These are phyloP conservation scores for Podospora anserina DNA, from an alignment of 495 filamentous ascomycete genomes.

Conservation along the genomic window DNA sequence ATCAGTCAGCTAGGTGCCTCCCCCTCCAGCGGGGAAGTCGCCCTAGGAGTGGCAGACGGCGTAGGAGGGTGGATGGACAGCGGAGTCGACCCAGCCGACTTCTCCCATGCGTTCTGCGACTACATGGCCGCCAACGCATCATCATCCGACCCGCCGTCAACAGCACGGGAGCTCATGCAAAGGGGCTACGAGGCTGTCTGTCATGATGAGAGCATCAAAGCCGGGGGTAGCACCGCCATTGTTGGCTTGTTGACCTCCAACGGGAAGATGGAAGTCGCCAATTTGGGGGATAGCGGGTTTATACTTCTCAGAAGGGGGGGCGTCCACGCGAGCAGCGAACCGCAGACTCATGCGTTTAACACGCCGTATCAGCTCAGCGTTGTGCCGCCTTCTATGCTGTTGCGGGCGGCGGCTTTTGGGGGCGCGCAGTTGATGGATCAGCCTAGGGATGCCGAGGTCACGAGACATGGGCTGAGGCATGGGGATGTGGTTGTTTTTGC, in stretches of 20 bases:
- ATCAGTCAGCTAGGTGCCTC: slow-evolving; percentile 65
- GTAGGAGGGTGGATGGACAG: slow-evolving; percentile 93
- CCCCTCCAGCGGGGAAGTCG: slow-evolving; percentile 56
- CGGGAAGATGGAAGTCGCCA: slow-evolving; percentile 80
- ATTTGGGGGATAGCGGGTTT: slow-evolving; percentile 97
- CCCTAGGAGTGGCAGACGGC: slow-evolving; percentile 88
- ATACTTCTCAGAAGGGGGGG: slow-evolving; percentile 78
- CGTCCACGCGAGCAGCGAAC: slow-evolving; percentile 73
- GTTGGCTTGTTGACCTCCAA: slow-evolving; percentile 67
- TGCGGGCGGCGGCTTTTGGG: slow-evolving; percentile 74
- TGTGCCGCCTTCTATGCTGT: slow-evolving; percentile 73
- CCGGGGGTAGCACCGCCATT: slow-evolving; percentile 87
- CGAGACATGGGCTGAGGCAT: slow-evolving; percentile 70
- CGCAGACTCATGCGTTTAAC: slow-evolving; percentile 96
- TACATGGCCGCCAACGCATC: slow-evolving; percentile 71
- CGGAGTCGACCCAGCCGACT: slow-evolving; percentile 89
- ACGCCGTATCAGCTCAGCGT: slow-evolving; percentile 93
- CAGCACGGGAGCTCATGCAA: slow-evolving; percentile 71
- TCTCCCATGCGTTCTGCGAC: slow-evolving; percentile 90
- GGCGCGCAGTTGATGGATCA: slow-evolving; percentile 75
- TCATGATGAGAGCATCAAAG: slow-evolving; percentile 64
- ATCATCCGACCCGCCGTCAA: slow-evolving; percentile 36
- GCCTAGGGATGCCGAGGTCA: slow-evolving; percentile 79
- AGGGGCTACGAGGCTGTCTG: slow-evolving; percentile 77
- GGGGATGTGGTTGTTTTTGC: slow-evolving; percentile 90